Conservation (phyloP, 129 eudicot species). For the Gnaphalium uliginosum region DNA sequence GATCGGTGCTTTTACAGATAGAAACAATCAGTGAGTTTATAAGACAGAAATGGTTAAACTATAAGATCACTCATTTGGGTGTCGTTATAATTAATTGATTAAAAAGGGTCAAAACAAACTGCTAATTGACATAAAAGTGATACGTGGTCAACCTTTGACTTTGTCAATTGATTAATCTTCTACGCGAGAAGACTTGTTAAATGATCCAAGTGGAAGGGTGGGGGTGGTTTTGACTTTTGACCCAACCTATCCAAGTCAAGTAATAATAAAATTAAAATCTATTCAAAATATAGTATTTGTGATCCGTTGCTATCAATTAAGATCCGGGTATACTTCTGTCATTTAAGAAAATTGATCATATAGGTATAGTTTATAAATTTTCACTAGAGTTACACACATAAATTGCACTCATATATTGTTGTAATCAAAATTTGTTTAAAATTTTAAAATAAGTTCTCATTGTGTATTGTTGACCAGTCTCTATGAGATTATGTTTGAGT, state of each 20-base stretch:
- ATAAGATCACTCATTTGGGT: constrained; percentile 13
- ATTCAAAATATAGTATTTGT: too few species aligned
- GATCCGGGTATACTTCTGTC: background rate
- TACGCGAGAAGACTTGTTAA: background rate
- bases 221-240: background rate
- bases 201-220: constrained; percentile 2
- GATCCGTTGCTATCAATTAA: background rate
- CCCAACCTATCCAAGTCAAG: background rate
- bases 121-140: background rate
- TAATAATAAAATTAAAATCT: too few species aligned
- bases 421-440: too few species aligned
- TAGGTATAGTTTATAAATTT: too few species aligned
- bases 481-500: too few species aligned
- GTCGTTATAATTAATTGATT: constrained; percentile 11
- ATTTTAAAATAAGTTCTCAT: too few species aligned
- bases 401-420: too few species aligned
- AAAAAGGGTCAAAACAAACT: constrained; percentile 6
- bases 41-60: background rate
- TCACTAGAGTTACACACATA: too few species aligned
- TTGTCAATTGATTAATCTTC: constrained; percentile 6
- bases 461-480: too few species aligned
- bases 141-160: constrained; percentile 6
- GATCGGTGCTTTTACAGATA: background rate
- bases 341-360: too few species aligned
- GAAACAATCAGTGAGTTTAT: constrained; percentile 10